Percentiles rank a stretch among this genome's conserved stretches.
Conservation (phyloP, 257 asterid genomes). For the Thymus mandschuricus region DNA sequence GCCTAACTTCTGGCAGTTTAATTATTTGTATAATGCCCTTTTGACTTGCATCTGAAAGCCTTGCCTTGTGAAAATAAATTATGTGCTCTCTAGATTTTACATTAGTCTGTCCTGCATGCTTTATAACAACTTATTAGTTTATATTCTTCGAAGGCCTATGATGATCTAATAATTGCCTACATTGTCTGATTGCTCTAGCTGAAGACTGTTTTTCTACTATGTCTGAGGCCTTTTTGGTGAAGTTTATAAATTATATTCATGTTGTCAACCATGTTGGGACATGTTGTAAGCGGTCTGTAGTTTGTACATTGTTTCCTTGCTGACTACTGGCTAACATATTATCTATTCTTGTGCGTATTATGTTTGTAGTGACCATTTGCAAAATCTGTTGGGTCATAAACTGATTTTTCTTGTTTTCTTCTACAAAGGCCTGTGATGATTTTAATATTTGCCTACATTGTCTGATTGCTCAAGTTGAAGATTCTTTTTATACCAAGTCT, state of each 20-base stretch:
- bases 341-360: background rate
- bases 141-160: constrained; percentile 1
- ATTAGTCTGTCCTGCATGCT: no score
- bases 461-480: no score
- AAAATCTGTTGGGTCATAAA: background rate
- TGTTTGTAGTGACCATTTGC: background rate
- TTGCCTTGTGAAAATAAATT: background rate
- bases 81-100: no score
- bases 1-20: background rate
- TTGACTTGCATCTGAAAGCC: background rate
- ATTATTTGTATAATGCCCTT: background rate
- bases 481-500: no score
- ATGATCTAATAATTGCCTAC: constrained; percentile 23
- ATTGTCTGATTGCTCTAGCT: constrained; percentile 25
- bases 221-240: constrained; percentile 21
- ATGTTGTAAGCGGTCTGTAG: no score
- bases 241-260: no score
- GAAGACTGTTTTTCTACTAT: background rate
- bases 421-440: no score
- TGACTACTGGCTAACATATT: no score
- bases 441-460: no score
- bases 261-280: no score
- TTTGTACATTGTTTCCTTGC: no score
- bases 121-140: no score
- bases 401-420: background rate